A percentile compares a stretch with the other conserved stretches of the same genome.
These are phyloP conservation scores for Wickerhamomyces kurtzmanii DNA, from an alignment of 805 yeast species.

Conservation along the genomic window DNA sequence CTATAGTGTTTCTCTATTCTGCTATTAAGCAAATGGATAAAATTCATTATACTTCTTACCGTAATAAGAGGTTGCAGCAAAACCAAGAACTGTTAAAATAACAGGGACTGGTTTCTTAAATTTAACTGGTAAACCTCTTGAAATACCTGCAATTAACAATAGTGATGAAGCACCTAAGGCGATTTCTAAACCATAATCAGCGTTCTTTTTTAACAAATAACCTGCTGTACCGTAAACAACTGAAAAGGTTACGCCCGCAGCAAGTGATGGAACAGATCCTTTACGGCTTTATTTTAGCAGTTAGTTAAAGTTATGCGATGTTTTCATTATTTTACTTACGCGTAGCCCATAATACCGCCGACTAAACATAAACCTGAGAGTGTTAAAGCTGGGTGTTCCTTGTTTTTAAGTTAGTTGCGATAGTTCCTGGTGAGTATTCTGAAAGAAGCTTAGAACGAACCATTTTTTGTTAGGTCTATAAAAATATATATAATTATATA, in stretches of 20 bases:
- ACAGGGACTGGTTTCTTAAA: constrained; percentile 74
- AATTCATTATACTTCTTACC: constrained; percentile 68
- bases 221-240: constrained; percentile 61
- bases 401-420: no score
- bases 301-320: not conserved
- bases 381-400: constrained; percentile 76
- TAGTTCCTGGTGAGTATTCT: no score
- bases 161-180: constrained; percentile 66
- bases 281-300: constrained; percentile 30
- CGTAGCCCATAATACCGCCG: constrained; percentile 66
- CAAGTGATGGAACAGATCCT: constrained; percentile 68
- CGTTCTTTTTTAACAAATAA: constrained; percentile 61
- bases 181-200: constrained; percentile 71
- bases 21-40: constrained; percentile 26
- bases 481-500: no score
- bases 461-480: no score
- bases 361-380: constrained; percentile 57
- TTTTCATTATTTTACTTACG: constrained; percentile 23
- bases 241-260: constrained; percentile 63
- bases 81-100: constrained; percentile 52
- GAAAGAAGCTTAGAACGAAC: no score
- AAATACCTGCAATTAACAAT: constrained; percentile 62
- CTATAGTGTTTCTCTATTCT: no score
- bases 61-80: constrained; percentile 57
- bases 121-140: constrained; percentile 49